Evolutionary conservation across 192 early-diverging fungal species (phyloP).

Genomic region (Coemansia sp.): DNA sequence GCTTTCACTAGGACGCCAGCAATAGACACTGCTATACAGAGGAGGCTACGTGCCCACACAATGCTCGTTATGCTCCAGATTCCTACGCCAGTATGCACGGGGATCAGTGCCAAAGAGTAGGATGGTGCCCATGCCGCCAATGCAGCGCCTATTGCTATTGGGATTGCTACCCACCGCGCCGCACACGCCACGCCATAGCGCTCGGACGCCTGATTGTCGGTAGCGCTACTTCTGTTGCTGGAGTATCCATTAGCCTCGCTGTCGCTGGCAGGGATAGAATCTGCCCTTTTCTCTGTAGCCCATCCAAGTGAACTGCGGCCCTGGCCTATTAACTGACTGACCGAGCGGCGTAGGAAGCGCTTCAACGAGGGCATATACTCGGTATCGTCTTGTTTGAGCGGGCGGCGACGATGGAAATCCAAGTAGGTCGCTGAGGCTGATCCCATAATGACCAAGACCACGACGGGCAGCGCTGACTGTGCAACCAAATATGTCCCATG

Average conservation of each 20-base stretch:
- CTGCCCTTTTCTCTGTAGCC: not conserved
- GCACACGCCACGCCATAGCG: not conserved
- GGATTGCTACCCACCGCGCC: not conserved
- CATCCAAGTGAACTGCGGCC: not conserved
- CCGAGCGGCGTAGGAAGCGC: not conserved
- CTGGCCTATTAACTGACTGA: not conserved
- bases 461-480: slow-evolving; percentile 21
- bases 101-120: slow-evolving; percentile 5
- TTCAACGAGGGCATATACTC: not conserved
- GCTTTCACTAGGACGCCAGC: slow-evolving; percentile 10
- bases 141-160: not conserved
- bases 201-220: not conserved
- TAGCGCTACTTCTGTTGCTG: not conserved
- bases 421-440: not conserved
- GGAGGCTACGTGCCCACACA: not conserved
- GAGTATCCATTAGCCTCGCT: not conserved
- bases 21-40: slow-evolving; percentile 10
- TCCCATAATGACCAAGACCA: slow-evolving; percentile 10
- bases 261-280: not conserved
- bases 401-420: not conserved
- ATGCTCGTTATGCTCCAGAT: not conserved
- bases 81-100: not conserved
- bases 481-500: slow-evolving; percentile 28
- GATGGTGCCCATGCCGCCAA: slow-evolving; percentile 27
- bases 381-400: not conserved